Base-by-base conservation (phyloP, 768 basidiomycete genomes). In the Calocybe cyanea region DNA sequence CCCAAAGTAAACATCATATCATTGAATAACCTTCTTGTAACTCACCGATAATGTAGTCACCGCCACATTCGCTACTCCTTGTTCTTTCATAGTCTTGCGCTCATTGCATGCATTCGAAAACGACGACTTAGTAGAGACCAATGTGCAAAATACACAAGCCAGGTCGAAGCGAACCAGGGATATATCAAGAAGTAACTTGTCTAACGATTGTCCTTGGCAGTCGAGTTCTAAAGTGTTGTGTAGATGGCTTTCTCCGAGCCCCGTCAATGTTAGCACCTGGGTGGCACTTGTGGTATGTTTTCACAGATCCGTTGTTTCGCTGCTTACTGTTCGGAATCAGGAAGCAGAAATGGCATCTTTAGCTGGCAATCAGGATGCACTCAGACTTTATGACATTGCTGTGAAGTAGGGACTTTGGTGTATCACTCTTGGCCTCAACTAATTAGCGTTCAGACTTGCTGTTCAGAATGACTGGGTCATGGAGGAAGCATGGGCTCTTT, bases 261-360 rank as follows among this genome's bases (percentile, higher is more conserved):
- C 85, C 8, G 77, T 83, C 20, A 88, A 86, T 57, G 76, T 70
- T 15, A 78, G 76, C 49, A 73, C 80, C 14, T 87, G 85, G 86
- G 68, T 83, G 25, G 76, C 81, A 2, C 70, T 88, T 10, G 75
- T 88, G 34, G 83, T 83, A 62, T 49, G 76, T 65, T 36, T 34
- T 31, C 24, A 31, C 17, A 20, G 39, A 23, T 36, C 17, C 24
- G 13, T 21, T 25, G 9, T 34, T 18, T 13, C 30, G 10, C 6
- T 11, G 11, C 14, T 32, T 48, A 20, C 33, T 31, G 10, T 21
- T 14, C 17, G 13, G 4, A n/a, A 18, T 23, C n/a, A 86, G 83
- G 83, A 88, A 53, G 85, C 85, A 6, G 85, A 87, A 58, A 62
- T 85, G 33, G 80, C 83, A 5, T 78, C 82, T 0, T 61, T 87